phyloP scores from a whole-genome alignment of 1,284 basidiomycete species.

The Rhodotorula sp. region DNA sequence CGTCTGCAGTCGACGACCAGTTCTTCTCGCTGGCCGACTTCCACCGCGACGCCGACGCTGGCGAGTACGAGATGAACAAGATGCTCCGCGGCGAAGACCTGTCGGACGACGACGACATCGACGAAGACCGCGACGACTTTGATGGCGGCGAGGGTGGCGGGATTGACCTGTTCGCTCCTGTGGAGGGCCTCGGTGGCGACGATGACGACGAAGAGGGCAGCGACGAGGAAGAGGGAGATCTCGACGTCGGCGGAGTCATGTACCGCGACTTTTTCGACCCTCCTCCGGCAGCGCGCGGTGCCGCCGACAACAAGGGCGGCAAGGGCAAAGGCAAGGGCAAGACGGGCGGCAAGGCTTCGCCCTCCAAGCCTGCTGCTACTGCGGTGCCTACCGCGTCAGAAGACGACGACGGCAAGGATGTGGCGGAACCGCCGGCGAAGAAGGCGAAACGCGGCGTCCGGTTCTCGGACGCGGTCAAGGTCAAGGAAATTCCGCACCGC shows the following conservation, averaged over 20 bases:
- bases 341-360: background rate
- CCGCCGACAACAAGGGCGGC: constrained; percentile 30
- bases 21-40: constrained; percentile 91
- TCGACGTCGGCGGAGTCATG: constrained; percentile 40
- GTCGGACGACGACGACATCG: constrained; percentile 57
- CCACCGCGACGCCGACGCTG: constrained; percentile 79
- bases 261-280: constrained; percentile 46
- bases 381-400: background rate
- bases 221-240: constrained; percentile 42
- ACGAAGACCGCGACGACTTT: constrained; percentile 42
- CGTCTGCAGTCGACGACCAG: constrained; percentile 70
- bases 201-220: constrained; percentile 32
- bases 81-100: constrained; percentile 59
- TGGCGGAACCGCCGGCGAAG: background rate
- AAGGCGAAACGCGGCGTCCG: constrained; percentile 57
- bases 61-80: constrained; percentile 63
- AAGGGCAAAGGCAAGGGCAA: constrained; percentile 39
- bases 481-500: constrained; percentile 54
- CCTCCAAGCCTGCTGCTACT: background rate
- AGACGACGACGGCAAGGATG: background rate
- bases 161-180: constrained; percentile 47
- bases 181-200: constrained; percentile 9
- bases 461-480: constrained; percentile 75
- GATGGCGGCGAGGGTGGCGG: constrained; percentile 50
- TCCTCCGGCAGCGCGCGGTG: background rate